These are phyloP conservation scores for Cercospora sp. DNA, from an alignment of 2,329 filamentous ascomycete genomes.

Conservation along the genomic window DNA sequence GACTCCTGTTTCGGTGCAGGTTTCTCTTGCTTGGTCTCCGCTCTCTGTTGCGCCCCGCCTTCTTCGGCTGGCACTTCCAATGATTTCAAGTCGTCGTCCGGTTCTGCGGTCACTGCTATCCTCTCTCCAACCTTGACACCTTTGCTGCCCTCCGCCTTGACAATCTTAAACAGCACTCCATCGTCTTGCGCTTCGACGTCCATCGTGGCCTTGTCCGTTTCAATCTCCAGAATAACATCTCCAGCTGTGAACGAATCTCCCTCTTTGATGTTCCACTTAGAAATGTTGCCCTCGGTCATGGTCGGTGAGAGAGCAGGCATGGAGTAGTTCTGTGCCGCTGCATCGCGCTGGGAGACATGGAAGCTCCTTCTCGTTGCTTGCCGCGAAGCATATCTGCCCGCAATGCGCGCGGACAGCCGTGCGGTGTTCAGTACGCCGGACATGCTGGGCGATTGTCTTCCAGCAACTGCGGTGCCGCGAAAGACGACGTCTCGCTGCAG, in stretches of 20 bases:
- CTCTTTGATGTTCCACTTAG: conserved; percentile 82
- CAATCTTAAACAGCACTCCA: conserved; percentile 81
- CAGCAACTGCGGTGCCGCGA: neutral
- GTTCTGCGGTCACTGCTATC: conserved; percentile 80
- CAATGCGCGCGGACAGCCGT: conserved; percentile 34
- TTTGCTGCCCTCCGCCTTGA: conserved; percentile 71
- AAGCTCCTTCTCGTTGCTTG: conserved; percentile 33
- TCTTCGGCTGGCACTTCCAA: conserved; percentile 76
- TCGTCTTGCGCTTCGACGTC: conserved; percentile 92
- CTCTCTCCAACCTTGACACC: conserved; percentile 73
- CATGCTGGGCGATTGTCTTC: conserved; percentile 26
- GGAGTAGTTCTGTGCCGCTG: conserved; percentile 80
- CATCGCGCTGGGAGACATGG: conserved; percentile 35
- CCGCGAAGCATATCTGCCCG: conserved; percentile 32
- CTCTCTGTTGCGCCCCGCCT: conserved; percentile 23
- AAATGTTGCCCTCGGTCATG: conserved; percentile 91
- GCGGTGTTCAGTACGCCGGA: conserved; percentile 34
- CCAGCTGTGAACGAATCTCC: conserved; percentile 79
- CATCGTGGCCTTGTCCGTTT: conserved; percentile 94
- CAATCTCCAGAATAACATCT: conserved; percentile 86
- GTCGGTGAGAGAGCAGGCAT: conserved; percentile 91
- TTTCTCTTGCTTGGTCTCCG: conserved; percentile 15
- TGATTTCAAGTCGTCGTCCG: conserved; percentile 72
- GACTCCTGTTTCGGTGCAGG: conserved; percentile 19
- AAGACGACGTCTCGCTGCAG: neutral